Conservation (phyloP, 1,284 basidiomycete genomes). For the Rhodotorula sp. region DNA sequence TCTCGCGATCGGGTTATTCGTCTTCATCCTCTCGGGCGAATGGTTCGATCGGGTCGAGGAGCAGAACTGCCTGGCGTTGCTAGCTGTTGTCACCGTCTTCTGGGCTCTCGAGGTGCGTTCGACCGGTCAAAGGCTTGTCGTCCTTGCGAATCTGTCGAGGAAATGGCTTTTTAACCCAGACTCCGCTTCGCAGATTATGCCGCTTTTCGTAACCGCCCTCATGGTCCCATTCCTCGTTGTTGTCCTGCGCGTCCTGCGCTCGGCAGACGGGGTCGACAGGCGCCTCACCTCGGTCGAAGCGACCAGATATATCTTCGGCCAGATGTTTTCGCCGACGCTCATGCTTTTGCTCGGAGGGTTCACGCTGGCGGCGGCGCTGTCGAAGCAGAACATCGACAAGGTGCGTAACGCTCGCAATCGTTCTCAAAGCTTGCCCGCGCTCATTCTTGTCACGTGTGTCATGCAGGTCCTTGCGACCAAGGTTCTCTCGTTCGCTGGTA, state of each 20-base stretch:
- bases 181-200: constrained; percentile 67
- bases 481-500: constrained; percentile 85
- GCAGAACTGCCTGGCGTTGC: constrained; percentile 85
- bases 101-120: constrained; percentile 88
- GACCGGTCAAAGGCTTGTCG: not conserved
- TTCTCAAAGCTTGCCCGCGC: constrained; percentile 6
- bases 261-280: constrained; percentile 58
- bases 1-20: constrained; percentile 61
- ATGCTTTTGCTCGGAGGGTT: constrained; percentile 93
- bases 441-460: not conserved
- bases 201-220: constrained; percentile 92
- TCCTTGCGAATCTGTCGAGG: not conserved
- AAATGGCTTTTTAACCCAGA: not conserved
- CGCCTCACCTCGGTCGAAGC: constrained; percentile 68
- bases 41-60: constrained; percentile 70
- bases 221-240: constrained; percentile 88
- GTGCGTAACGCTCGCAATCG: not conserved
- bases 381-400: constrained; percentile 96
- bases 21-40: constrained; percentile 61
- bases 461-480: constrained; percentile 75
- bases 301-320: constrained; percentile 69
- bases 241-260: constrained; percentile 75
- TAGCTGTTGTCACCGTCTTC: constrained; percentile 86
- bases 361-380: constrained; percentile 93
- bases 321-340: constrained; percentile 81